Evolutionary conservation across 345 rosid genomes (phyloP).

Genomic region (Trapa incisa): DNA sequence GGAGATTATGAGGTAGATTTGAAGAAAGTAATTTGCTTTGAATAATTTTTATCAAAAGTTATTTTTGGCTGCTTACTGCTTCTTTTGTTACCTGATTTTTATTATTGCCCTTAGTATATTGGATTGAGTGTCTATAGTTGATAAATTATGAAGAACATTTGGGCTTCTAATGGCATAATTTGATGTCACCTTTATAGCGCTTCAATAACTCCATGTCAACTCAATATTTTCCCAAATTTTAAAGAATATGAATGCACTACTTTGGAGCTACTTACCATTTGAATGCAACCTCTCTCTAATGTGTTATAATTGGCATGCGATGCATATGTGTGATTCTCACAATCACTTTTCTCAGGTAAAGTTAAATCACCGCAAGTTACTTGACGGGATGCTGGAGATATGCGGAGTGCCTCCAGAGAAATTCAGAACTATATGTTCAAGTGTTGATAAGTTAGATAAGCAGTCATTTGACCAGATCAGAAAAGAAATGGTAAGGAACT

Average conservation of each 20-base stretch:
- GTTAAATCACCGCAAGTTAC: slow-evolving; percentile 75
- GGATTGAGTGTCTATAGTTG: not conserved
- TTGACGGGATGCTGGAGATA: slow-evolving; percentile 92
- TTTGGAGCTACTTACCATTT: not conserved
- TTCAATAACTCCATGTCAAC: not conserved
- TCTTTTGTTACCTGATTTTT: not conserved
- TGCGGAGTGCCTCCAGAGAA: slow-evolving; percentile 91
- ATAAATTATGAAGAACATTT: not conserved
- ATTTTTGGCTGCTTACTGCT: not conserved
- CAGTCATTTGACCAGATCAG: slow-evolving; percentile 74
- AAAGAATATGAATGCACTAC: not conserved
- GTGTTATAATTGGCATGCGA: not conserved
- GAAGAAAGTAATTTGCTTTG: not conserved
- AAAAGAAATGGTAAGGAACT: slow-evolving; percentile 27
- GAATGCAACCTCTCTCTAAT: not conserved
- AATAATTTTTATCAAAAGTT: not conserved
- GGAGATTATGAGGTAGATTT: slow-evolving; percentile 74
- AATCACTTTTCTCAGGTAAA: slow-evolving; percentile 40
- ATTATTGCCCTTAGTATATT: not conserved
- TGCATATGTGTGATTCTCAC: not conserved
- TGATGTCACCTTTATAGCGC: not conserved
- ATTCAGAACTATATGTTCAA: slow-evolving; percentile 85
- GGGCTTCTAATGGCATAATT: not conserved
- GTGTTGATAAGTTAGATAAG: slow-evolving; percentile 88
- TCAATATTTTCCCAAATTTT: not conserved